These are phyloP conservation scores for Cladosporium sp. DNA, from an alignment of 2,329 filamentous ascomycete genomes.

Conservation along the genomic window DNA sequence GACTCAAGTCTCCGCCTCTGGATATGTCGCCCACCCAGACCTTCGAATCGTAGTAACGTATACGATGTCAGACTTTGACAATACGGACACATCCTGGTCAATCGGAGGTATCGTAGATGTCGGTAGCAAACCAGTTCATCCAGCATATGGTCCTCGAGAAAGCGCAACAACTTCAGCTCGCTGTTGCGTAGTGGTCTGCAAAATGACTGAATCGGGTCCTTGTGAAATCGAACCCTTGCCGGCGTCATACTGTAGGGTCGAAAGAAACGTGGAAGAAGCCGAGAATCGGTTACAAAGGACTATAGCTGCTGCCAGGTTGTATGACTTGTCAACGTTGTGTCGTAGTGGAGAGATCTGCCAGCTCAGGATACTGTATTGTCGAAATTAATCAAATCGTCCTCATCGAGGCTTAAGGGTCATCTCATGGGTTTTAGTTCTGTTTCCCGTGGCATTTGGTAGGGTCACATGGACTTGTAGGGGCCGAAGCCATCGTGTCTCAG, in stretches of 20 bases:
- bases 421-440: no score
- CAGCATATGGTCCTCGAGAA: constrained; percentile 6
- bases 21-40: neutral
- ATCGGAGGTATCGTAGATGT: neutral
- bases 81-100: neutral
- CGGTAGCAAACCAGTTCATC: neutral
- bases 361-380: no score
- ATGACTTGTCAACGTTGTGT: no score
- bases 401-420: no score
- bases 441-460: neutral
- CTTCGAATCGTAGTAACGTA: neutral
- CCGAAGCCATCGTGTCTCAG: neutral
- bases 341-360: no score
- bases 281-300: no score
- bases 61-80: neutral
- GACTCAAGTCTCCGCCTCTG: neutral
- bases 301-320: no score
- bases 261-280: neutral
- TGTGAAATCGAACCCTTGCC: neutral
- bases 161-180: constrained; percentile 1
- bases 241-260: neutral
- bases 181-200: neutral
- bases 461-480: neutral
- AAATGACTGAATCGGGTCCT: neutral
- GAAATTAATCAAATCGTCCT: no score